Base-by-base conservation (phyloP, 371 early-diverging fungal species). In the Gilbertella persicaria region DNA sequence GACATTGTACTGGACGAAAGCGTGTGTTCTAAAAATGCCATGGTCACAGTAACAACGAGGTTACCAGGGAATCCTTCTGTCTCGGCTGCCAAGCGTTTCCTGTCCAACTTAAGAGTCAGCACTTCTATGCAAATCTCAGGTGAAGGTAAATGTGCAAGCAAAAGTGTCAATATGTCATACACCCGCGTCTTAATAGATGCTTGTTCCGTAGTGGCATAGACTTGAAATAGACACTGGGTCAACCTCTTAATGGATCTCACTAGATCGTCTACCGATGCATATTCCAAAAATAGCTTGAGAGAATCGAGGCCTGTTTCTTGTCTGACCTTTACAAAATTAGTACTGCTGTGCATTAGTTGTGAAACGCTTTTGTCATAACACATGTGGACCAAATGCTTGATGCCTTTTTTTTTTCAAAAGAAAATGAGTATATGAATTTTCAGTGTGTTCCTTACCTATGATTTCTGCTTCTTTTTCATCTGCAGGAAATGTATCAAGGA, bases 361-460 rank as follows among this genome's bases (percentile, higher is more conserved):
- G 49, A 0, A 2, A 69, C 10, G 28, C 58, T 45, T 8, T 47
- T n/a, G 12, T 65, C 55, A 36, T 51, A 69, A 28, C 69, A 65
- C 23, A 65, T 62, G 40, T 69, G 69, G 17, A 69, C 62, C 4
- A 69, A 23, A 38, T 69, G 69, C 23, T 58, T 53, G 20, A 64
- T 43, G 1, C 69, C 69, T 65, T 26, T 21, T 12, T 25, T 7
- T 25, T n/a, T 29, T 25, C 21, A 26, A 25, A 28, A 33, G 37
- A 19, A 9, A n/a, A 20, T n/a, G n/a, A 19, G 24, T 39, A 20
- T 16, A 24, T n/a, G 10, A 39, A 19, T 4, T n/a, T 37, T 23
- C 23, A 16, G 3, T 0, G 17, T 56, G 37, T 44, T 20, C 40
- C 14, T 39, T 47, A 60, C 56, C 60, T 41, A 38, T 39, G 1